Conservation (phyloP, 129 eudicot genomes). For the Artemisia argyi region DNA sequence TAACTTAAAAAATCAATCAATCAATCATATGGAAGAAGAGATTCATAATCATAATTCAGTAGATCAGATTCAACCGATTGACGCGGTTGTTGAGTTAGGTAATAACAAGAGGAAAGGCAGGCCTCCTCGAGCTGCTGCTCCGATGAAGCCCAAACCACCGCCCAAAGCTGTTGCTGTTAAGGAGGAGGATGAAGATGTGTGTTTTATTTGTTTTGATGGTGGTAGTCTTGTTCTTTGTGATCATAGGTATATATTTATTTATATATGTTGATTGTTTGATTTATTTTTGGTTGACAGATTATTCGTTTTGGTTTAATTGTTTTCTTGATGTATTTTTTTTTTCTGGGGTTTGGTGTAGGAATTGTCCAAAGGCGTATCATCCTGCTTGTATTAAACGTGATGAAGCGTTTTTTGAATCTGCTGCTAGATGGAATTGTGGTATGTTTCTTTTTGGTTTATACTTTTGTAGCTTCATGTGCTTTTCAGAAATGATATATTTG, state of each 20-base stretch:
- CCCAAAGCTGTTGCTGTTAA: slow-evolving; percentile 15
- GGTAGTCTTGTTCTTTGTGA: slow-evolving; percentile 91
- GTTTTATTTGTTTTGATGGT: slow-evolving; percentile 97
- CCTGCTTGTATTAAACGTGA: slow-evolving; percentile 85
- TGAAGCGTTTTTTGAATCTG: slow-evolving; percentile 71
- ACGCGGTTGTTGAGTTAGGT: slow-evolving; percentile 25
- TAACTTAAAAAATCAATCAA: no score
- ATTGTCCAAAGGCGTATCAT: slow-evolving; percentile 94
- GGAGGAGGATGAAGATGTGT: slow-evolving; percentile 68
- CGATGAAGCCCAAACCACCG: slow-evolving; percentile 24
- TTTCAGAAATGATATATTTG: not conserved
- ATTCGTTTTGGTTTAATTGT: not conserved
- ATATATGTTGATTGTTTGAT: not conserved
- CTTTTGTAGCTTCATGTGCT: not conserved
- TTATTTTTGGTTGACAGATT: not conserved
- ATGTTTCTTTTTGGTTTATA: slow-evolving; percentile 24
- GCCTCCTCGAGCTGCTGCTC: slow-evolving; percentile 56
- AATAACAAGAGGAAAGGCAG: slow-evolving; percentile 69
- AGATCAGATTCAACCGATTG: no score
- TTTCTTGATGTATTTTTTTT: not conserved
- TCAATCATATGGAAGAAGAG: no score
- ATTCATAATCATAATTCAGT: no score
- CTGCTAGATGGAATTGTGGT: slow-evolving; percentile 86
- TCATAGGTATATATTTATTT: slow-evolving; percentile 56
- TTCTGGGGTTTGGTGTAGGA: slow-evolving; percentile 44